Conservation (phyloP, 306 rosid species). For the Purshia tridentata region DNA sequence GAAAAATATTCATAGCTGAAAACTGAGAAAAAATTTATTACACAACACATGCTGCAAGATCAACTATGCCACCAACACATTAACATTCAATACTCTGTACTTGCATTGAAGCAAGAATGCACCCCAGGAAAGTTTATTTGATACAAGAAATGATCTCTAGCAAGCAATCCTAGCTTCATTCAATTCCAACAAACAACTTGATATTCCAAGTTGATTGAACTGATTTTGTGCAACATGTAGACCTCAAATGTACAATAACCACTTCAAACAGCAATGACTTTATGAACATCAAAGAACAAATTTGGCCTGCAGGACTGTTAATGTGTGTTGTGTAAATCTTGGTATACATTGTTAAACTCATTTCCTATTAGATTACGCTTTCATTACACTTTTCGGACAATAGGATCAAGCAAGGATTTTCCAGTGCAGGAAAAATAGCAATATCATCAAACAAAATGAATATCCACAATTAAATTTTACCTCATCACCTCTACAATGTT, state of each 20-base stretch:
- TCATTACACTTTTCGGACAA: neutral
- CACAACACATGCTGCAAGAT: neutral
- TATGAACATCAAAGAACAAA: neutral
- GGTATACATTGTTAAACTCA: neutral
- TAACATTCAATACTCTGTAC: neutral
- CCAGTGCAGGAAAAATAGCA: neutral
- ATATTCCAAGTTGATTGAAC: neutral
- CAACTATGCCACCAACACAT: neutral
- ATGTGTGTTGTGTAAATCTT: neutral
- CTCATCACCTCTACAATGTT: constrained; percentile 14
- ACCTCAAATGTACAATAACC: too few species aligned
- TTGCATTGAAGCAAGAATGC: neutral
- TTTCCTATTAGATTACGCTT: neutral
- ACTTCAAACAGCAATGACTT: neutral
- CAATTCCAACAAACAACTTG: neutral
- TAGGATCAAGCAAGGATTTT: neutral
- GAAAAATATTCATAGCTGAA: neutral
- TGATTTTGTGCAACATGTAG: neutral
- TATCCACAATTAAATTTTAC: neutral
- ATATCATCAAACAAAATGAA: neutral
- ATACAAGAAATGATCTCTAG: neutral
- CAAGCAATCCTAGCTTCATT: constrained; percentile 5
- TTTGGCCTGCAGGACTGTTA: neutral
- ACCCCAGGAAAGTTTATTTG: neutral
- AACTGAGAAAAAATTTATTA: neutral